Evolutionary conservation across 1,284 basidiomycete genomes (phyloP).

Genomic region (Gomphus bonarii): DNA sequence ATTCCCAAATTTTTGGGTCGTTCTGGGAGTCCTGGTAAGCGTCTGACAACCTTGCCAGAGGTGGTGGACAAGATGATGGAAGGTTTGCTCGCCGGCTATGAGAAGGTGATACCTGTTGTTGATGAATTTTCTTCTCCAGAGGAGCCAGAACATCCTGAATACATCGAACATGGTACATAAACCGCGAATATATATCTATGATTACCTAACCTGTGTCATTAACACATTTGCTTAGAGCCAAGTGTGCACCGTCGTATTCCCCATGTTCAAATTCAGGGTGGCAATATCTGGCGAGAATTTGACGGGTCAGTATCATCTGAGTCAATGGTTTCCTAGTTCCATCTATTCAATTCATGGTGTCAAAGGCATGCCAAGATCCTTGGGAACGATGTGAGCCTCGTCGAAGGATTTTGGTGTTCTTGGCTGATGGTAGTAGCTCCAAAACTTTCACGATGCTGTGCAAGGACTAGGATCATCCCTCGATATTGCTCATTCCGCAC

Average conservation of each 20-base stretch:
- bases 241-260: not conserved
- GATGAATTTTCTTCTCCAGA: not conserved
- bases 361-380: not conserved
- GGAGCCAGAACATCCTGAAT: not conserved
- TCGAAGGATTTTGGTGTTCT: not conserved
- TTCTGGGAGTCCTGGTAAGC: not conserved
- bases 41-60: not conserved
- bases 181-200: not conserved
- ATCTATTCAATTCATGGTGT: not conserved
- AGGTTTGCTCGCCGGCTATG: not conserved
- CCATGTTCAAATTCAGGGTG: not conserved
- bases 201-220: not conserved
- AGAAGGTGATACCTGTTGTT: not conserved
- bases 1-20: not conserved
- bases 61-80: not conserved
- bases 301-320: not conserved
- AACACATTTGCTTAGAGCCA: not conserved
- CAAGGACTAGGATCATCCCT: constrained; percentile 7
- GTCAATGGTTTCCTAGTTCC: not conserved
- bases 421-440: not conserved
- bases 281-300: not conserved
- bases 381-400: not conserved
- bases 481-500: not conserved
- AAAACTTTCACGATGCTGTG: constrained; percentile 1
- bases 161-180: not conserved